A percentile compares a stretch with the other conserved stretches of the same genome.
phyloP scores from a whole-genome alignment of 108 stramenopile genomes.

The Skeletonema menzelii region DNA sequence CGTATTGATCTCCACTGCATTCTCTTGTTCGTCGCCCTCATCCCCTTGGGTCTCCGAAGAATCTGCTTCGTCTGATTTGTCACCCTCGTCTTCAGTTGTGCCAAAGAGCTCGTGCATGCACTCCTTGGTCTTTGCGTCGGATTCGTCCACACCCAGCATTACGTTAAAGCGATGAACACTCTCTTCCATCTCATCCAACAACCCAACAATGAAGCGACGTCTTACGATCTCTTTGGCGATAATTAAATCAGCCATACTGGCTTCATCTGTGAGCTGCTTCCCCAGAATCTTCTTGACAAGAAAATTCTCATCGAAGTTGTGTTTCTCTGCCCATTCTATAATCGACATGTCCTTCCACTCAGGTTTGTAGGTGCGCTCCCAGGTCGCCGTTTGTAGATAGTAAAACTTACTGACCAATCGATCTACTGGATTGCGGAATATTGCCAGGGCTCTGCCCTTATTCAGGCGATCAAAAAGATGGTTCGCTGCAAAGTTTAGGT shows the following conservation, averaged over 20 bases:
- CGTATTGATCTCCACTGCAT: conserved; percentile 18
- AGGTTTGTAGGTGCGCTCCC: conserved; percentile 44
- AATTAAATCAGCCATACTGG: conserved; percentile 20
- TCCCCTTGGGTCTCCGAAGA: background rate
- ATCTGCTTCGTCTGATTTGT: background rate
- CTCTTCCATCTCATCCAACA: conserved; percentile 45
- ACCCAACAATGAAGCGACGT: conserved; percentile 48
- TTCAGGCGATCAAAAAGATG: conserved; percentile 35
- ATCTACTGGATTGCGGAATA: conserved; percentile 50
- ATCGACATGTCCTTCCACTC: conserved; percentile 37
- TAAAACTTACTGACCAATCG: conserved; percentile 38
- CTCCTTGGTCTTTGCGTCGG: conserved; percentile 3
- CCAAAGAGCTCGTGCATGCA: conserved; percentile 35
- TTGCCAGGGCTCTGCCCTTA: conserved; percentile 36
- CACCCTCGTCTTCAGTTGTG: conserved; percentile 2
- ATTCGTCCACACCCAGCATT: conserved; percentile 22
- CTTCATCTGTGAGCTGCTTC: conserved; percentile 11
- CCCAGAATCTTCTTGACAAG: conserved; percentile 29
- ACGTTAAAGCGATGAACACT: conserved; percentile 39
- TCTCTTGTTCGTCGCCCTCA: conserved; percentile 5
- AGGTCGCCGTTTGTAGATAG: conserved; percentile 45
- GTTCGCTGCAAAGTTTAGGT: conserved; percentile 31
- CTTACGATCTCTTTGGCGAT: conserved; percentile 48
- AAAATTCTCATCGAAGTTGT: conserved; percentile 23
- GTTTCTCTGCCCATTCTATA: conserved; percentile 39